Evolutionary conservation across 2,329 filamentous ascomycete genomes (phyloP).

Genomic region (Alternaria brassicicola): DNA sequence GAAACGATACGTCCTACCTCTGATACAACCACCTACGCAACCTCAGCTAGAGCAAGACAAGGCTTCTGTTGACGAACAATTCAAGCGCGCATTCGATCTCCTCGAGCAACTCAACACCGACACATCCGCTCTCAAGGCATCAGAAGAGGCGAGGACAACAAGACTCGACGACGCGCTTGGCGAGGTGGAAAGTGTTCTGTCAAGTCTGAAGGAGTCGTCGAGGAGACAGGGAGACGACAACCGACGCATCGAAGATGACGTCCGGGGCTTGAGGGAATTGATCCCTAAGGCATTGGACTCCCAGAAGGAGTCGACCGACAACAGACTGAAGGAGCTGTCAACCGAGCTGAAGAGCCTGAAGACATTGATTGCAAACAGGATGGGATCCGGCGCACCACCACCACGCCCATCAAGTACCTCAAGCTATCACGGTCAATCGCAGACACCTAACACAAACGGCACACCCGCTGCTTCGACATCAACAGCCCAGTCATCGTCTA

Average conservation of each 20-base stretch:
- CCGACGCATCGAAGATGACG: conserved; percentile 83
- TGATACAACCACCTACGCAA: conserved; percentile 91
- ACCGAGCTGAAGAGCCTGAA: conserved; percentile 91
- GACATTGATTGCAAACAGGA: conserved; percentile 74
- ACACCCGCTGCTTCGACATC: conserved; percentile 29
- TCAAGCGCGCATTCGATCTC: conserved; percentile 87
- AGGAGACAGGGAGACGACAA: conserved; percentile 86
- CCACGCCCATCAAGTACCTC: conserved; percentile 33
- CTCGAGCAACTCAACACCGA: conserved; percentile 92
- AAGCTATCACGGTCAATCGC: conserved; percentile 33
- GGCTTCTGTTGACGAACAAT: conserved; percentile 87
- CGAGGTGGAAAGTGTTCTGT: conserved; percentile 83
- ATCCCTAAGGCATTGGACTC: conserved; percentile 89
- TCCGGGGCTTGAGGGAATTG: conserved; percentile 78
- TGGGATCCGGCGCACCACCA: conserved; percentile 47
- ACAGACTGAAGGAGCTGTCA: conserved; percentile 81
- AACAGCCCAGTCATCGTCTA: conserved; percentile 18
- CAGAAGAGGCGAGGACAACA: conserved; percentile 83
- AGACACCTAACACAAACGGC: conserved; percentile 38
- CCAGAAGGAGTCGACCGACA: conserved; percentile 84
- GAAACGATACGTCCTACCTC: conserved; percentile 85
- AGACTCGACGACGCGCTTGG: conserved; percentile 79
- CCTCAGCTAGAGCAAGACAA: conserved; percentile 96
- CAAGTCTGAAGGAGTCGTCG: conserved; percentile 80
- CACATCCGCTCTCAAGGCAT: conserved; percentile 83